phyloP scores from a whole-genome alignment of 2,329 filamentous ascomycete genomes.

The Kalaharituber pfeilii region DNA sequence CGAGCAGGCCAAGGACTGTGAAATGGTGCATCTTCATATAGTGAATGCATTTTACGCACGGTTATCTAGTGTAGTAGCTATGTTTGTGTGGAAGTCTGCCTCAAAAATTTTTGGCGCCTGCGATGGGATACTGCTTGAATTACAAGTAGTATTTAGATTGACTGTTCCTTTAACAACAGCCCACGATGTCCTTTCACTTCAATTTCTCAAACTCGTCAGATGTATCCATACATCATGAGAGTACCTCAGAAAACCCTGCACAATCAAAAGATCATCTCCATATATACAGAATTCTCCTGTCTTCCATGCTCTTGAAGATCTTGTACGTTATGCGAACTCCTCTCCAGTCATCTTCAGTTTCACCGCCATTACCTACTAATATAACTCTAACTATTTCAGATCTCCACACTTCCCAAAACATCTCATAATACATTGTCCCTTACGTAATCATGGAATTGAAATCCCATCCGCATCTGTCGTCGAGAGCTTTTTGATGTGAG shows the following conservation, averaged over 20 bases:
- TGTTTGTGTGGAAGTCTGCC: no score
- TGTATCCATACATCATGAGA: slow-evolving; percentile 4
- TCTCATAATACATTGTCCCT: slow-evolving; percentile 48
- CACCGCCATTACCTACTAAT: background rate
- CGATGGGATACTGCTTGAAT: no score
- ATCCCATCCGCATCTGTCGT: slow-evolving; percentile 43
- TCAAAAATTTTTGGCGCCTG: no score
- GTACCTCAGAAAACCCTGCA: background rate
- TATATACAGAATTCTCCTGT: background rate
- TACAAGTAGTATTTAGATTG: no score
- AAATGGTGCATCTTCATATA: no score
- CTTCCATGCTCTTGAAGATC: slow-evolving; percentile 1
- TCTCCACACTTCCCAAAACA: slow-evolving; percentile 47
- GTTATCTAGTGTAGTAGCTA: no score
- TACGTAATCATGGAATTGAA: slow-evolving; percentile 37
- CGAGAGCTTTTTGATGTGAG: slow-evolving; percentile 68
- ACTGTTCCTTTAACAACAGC: background rate
- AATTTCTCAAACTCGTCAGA: slow-evolving; percentile 11
- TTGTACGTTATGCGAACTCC: no score
- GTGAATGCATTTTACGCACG: no score
- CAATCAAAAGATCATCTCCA: no score
- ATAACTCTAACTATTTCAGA: slow-evolving; percentile 6
- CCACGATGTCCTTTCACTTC: slow-evolving; percentile 12
- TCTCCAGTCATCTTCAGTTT: no score
- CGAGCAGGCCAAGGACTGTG: no score